Evolutionary conservation across 129 eudicot genomes (phyloP), one percentile per base, ranked within the genome.

Genomic region (Smallanthus sonchifolius): DNA sequence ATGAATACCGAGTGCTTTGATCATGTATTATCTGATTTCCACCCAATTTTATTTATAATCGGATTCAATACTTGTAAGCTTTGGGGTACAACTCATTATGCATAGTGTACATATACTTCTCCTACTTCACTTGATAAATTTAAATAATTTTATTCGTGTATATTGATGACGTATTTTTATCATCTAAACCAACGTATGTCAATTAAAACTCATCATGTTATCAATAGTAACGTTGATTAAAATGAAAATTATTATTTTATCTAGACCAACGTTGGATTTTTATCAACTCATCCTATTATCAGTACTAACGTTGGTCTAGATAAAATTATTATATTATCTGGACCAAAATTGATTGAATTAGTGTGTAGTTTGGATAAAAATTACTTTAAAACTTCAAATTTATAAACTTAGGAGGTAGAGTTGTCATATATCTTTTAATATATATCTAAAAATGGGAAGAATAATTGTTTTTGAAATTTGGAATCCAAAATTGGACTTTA

Each of bases 1-100:
- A 85, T 85, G 89, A 82, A 78, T 78, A 82, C 30, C 70, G 28
- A 70, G 57, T 80, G 54, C 43, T 79, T 66, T 59, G 79, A 77
- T 80, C 75, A 80, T 43, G 79, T 75, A 35, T 54, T 56, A 79
- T 75, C 77, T 70, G 66, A 81, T 76, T 76, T 81, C 59, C 24
- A 52, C 78, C 51, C 69, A 54, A 79, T 72, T 79, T 61, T 34
- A 36, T 51, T 64, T 51, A 38, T 39, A 47, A 57, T 65, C 0
- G 17, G 11, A 42, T 65, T 72, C 24, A 52, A 48, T 40, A 62
- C 55, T 10, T 72, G 56, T 63, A 32, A 19, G 3, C 35, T 39
- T 39, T 61, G 10, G n/a, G 6, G 30, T 78, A 37, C 38, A 30
- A 60, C 55, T 78, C n/a, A 17, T 57, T 54, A 44, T 69, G 55